These are phyloP conservation scores for Rosellinia necatrix DNA, from an alignment of 2,329 filamentous ascomycete species.

Conservation along the genomic window DNA sequence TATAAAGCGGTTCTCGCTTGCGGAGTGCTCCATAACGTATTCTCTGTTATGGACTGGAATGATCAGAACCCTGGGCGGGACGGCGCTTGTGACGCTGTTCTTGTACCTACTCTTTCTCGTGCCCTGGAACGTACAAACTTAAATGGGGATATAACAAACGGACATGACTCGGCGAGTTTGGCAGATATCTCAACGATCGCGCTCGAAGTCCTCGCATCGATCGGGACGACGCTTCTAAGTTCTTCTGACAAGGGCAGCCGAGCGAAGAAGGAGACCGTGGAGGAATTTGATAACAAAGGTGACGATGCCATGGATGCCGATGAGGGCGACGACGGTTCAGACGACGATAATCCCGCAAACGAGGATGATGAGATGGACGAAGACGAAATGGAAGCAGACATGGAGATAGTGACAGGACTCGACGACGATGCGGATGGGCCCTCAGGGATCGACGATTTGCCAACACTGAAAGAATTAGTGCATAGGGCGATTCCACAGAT, in stretches of 20 bases:
- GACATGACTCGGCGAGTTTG: constrained; percentile 46
- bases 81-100: constrained; percentile 54
- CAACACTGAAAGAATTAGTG: constrained; percentile 56
- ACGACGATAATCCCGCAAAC: constrained; percentile 44
- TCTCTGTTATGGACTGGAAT: constrained; percentile 57
- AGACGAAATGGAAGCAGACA: constrained; percentile 65
- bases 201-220: constrained; percentile 66
- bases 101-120: constrained; percentile 52
- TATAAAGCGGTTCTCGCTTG: constrained; percentile 61
- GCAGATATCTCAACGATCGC: constrained; percentile 58
- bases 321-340: constrained; percentile 43
- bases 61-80: constrained; percentile 55
- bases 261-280: constrained; percentile 45
- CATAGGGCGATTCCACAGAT: constrained; percentile 53
- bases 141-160: constrained; percentile 38
- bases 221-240: constrained; percentile 62
- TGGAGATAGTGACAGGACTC: constrained; percentile 65
- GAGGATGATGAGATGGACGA: constrained; percentile 59
- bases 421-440: constrained; percentile 50
- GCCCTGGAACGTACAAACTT: constrained; percentile 45
- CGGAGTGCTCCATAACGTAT: constrained; percentile 66
- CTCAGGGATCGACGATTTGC: constrained; percentile 54
- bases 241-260: constrained; percentile 51
- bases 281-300: constrained; percentile 44
- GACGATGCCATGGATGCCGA: constrained; percentile 46